These are phyloP conservation scores for Suillus americanus DNA, from an alignment of 768 basidiomycete species.

Conservation along the genomic window DNA sequence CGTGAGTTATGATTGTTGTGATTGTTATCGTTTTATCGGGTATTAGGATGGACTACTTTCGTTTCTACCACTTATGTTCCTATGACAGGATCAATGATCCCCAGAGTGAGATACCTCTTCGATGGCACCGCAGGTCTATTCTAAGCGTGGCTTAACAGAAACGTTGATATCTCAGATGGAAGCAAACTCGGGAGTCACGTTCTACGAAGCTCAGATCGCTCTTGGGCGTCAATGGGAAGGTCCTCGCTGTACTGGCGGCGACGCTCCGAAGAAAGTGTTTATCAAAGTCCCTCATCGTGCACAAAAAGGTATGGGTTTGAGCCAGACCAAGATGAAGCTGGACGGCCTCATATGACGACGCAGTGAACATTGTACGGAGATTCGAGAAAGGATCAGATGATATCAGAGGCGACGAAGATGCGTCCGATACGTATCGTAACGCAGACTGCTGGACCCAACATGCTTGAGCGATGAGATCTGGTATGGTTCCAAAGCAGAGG, in stretches of 20 bases:
- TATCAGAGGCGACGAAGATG: constrained; percentile 57
- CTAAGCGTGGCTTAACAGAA: constrained; percentile 28
- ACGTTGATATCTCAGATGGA: constrained; percentile 71
- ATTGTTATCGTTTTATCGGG: not conserved
- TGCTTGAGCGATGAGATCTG: constrained; percentile 75
- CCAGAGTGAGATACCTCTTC: constrained; percentile 39
- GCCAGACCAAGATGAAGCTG: constrained; percentile 51
- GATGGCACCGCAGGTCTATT: constrained; percentile 9
- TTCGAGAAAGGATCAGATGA: constrained; percentile 69
- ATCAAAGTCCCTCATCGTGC: constrained; percentile 57
- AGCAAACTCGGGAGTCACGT: constrained; percentile 69
- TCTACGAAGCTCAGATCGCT: constrained; percentile 85
- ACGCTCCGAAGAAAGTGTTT: constrained; percentile 50
- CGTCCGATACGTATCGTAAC: constrained; percentile 78
- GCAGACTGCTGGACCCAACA: constrained; percentile 65
- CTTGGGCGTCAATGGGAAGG: constrained; percentile 77
- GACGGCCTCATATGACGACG: constrained; percentile 66
- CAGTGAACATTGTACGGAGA: constrained; percentile 58
- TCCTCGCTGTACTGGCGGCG: constrained; percentile 35
- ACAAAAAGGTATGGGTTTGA: constrained; percentile 45
- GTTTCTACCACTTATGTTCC: constrained; percentile 88
- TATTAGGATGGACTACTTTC: constrained; percentile 75
- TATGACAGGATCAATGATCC: constrained; percentile 92
- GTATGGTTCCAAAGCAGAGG: constrained; percentile 82
- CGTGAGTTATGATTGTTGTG: constrained; percentile 44